Conservation (phyloP, 441 rosid genomes). For the Capsella rubella region DNA sequence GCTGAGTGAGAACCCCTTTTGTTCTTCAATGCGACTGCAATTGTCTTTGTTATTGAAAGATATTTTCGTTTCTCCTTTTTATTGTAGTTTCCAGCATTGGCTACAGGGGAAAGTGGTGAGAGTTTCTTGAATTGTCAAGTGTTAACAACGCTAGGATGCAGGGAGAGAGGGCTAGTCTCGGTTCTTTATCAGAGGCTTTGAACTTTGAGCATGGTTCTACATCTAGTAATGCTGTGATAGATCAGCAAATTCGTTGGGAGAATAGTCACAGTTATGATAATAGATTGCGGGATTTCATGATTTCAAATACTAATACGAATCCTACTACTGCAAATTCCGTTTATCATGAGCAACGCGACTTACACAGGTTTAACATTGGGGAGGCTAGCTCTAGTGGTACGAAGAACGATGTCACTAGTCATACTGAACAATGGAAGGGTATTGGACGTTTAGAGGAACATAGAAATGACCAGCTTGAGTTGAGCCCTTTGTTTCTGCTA, state of each 20-base stretch:
- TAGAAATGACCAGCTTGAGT: constrained; percentile 30
- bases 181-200: constrained; percentile 70
- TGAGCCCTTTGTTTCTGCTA: constrained; percentile 36
- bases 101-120: constrained; percentile 29
- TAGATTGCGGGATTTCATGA: constrained; percentile 55
- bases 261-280: constrained; percentile 58
- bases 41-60: constrained; percentile 24
- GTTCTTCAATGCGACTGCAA: background rate
- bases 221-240: constrained; percentile 61
- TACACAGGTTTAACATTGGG: constrained; percentile 48
- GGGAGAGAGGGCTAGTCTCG: constrained; percentile 81
- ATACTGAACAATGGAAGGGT: constrained; percentile 28
- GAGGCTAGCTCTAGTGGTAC: constrained; percentile 45
- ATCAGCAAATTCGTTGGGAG: constrained; percentile 75
- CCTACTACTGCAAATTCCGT: constrained; percentile 51
- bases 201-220: constrained; percentile 83
- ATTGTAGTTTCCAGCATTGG: constrained; percentile 23
- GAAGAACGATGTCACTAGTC: constrained; percentile 32
- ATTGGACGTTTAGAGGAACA: constrained; percentile 32
- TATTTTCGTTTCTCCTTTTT: background rate
- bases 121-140: constrained; percentile 19
- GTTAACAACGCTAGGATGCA: constrained; percentile 58
- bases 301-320: constrained; percentile 50
- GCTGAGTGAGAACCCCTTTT: background rate
- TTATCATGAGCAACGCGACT: constrained; percentile 59